Percentiles rank a stretch among this genome's conserved stretches.
Conservation (phyloP, 2,329 filamentous ascomycete genomes). For the Huntiella moniliformis region DNA sequence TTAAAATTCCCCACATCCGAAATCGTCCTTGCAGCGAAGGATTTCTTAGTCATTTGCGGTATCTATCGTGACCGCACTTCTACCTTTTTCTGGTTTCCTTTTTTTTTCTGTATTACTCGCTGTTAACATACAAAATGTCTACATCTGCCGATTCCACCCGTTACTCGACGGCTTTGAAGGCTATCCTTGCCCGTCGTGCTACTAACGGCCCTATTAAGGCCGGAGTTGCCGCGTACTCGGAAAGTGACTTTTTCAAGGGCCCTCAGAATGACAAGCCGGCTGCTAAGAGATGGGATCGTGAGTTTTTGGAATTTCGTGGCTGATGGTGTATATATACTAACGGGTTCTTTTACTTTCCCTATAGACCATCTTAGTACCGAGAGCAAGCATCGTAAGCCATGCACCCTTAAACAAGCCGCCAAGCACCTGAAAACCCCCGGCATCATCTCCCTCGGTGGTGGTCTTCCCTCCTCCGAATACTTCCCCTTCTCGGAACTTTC, state of each 20-base stretch:
- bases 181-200: slow-evolving; percentile 46
- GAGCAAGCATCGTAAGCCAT: slow-evolving; percentile 39
- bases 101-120: background rate
- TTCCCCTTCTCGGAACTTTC: slow-evolving; percentile 75
- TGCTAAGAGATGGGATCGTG: slow-evolving; percentile 71
- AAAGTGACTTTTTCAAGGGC: slow-evolving; percentile 70
- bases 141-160: slow-evolving; percentile 4
- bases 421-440: slow-evolving; percentile 61
- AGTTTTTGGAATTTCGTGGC: slow-evolving; percentile 20
- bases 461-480: slow-evolving; percentile 71
- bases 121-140: slow-evolving; percentile 2
- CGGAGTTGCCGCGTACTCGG: slow-evolving; percentile 56
- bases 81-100: background rate
- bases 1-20: too few relatives aligned
- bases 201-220: slow-evolving; percentile 56
- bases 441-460: slow-evolving; percentile 81
- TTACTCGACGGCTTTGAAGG: slow-evolving; percentile 26
- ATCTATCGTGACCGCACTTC: too few relatives aligned
- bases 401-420: slow-evolving; percentile 68
- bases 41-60: too few relatives aligned
- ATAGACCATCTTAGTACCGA: slow-evolving; percentile 43
- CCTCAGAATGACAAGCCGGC: slow-evolving; percentile 44
- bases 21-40: too few relatives aligned
- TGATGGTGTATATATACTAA: slow-evolving; percentile 6
- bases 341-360: background rate